Conservation (phyloP, 495 filamentous ascomycete genomes). For the Xylaria intraflava region DNA sequence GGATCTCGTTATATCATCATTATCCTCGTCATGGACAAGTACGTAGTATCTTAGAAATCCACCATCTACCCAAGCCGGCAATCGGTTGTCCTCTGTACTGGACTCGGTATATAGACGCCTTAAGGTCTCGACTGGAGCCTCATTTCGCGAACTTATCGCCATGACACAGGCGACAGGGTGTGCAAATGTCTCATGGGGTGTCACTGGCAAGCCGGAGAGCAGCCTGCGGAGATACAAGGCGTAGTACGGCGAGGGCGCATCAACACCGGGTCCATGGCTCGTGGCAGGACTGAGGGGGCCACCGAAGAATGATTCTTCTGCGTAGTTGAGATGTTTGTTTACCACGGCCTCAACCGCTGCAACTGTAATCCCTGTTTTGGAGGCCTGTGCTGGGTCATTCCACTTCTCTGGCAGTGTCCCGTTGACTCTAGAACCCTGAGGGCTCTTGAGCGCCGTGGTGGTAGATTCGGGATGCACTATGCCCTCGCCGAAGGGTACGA, state of each 20-base stretch:
- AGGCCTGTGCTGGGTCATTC: conserved; percentile 8
- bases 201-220: conserved; percentile 66
- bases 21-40: conserved; percentile 93
- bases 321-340: conserved; percentile 45
- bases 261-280: conserved; percentile 30
- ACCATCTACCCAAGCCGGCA: conserved; percentile 76
- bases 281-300: conserved; percentile 34
- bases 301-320: conserved; percentile 42
- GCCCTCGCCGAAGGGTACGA: conserved; percentile 60
- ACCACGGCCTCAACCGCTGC: conserved; percentile 46
- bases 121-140: conserved; percentile 73
- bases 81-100: conserved; percentile 54
- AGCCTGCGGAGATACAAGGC: conserved; percentile 75
- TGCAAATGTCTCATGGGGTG: conserved; percentile 84
- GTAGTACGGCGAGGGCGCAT: conserved; percentile 59
- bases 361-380: conserved; percentile 16
- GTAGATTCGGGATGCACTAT: conserved; percentile 45
- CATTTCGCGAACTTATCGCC: conserved; percentile 83
- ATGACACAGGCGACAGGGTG: conserved; percentile 96
- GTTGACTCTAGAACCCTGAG: conserved; percentile 21
- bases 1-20: conserved; percentile 81
- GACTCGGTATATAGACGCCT: conserved; percentile 74
- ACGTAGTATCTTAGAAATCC: conserved; percentile 95
- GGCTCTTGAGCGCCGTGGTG: conserved; percentile 29
- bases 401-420: conserved; percentile 17